These are phyloP conservation scores for Tulasnella sp. DNA, from an alignment of 768 basidiomycete species.

Conservation along the genomic window DNA sequence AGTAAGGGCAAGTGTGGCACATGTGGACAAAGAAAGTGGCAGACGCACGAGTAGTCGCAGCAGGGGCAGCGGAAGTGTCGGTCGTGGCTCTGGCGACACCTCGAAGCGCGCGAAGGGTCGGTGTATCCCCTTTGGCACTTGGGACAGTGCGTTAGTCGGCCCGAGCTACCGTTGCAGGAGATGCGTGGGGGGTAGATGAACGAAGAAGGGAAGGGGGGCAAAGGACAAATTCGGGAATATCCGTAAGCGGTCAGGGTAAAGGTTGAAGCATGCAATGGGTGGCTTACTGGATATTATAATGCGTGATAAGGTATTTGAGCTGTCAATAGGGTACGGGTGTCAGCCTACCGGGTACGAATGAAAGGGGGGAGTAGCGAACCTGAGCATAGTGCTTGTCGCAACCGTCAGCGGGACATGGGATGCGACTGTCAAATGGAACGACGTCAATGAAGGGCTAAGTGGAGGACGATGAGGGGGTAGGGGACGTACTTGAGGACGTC, in stretches of 20 bases:
- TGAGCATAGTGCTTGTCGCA: slow-evolving; percentile 18
- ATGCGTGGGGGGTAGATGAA: neutral
- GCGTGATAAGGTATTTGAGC: slow-evolving; percentile 19
- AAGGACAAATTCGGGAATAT: neutral
- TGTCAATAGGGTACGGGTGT: neutral
- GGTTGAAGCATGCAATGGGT: neutral
- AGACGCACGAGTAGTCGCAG: slow-evolving; percentile 12
- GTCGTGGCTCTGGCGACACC: slow-evolving; percentile 14
- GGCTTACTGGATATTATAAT: slow-evolving; percentile 16
- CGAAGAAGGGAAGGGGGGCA: neutral
- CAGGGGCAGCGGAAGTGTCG: neutral
- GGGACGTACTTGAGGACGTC: slow-evolving; percentile 9
- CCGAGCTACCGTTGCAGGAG: neutral
- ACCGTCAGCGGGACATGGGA: slow-evolving; percentile 15
- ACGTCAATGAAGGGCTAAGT: slow-evolving; percentile 11
- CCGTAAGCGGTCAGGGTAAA: neutral
- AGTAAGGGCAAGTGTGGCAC: too few species aligned
- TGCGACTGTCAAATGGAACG: neutral
- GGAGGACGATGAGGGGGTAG: neutral
- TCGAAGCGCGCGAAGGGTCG: slow-evolving; percentile 5
- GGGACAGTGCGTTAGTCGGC: neutral
- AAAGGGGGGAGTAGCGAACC: neutral
- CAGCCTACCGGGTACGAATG: neutral
- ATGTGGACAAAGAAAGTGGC: neutral
- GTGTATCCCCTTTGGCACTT: slow-evolving; percentile 2